Conservation (phyloP, 441 rosid species). For the Euphorbia schlechtendalii region DNA sequence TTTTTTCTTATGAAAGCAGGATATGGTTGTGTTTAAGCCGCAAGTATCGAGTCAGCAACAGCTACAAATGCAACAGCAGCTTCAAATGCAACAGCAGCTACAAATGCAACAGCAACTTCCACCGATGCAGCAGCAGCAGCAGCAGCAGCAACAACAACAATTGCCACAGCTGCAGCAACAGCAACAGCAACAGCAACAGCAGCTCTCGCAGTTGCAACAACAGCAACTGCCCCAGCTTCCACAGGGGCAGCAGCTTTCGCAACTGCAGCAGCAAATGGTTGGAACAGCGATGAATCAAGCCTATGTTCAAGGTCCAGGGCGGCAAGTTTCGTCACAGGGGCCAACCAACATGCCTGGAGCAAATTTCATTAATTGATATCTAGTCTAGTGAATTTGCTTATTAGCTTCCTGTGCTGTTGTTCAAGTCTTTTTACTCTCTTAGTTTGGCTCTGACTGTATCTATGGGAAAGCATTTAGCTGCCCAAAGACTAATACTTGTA, state of each 20-base stretch:
- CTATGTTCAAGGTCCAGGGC: slow-evolving; percentile 65
- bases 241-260: neutral
- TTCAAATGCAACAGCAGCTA: slow-evolving; percentile 31
- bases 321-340: slow-evolving; percentile 68
- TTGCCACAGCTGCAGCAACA: neutral
- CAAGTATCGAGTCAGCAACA: slow-evolving; percentile 62
- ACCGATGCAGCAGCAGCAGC: neutral
- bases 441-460: too few species aligned
- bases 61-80: slow-evolving; percentile 32
- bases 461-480: too few species aligned
- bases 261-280: slow-evolving; percentile 51
- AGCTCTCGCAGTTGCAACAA: slow-evolving; percentile 20
- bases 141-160: slow-evolving; percentile 5
- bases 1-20: slow-evolving; percentile 48
- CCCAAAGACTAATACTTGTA: too few species aligned
- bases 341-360: slow-evolving; percentile 64
- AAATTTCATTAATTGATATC: slow-evolving; percentile 56
- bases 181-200: slow-evolving; percentile 36
- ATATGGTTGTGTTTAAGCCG: slow-evolving; percentile 91
- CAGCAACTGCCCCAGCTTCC: slow-evolving; percentile 13
- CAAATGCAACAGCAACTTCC: neutral
- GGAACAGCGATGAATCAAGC: slow-evolving; percentile 72
- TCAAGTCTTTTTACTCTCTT: too few species aligned
- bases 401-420: too few species aligned
- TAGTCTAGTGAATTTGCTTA: too few species aligned